phyloP scores from a whole-genome alignment of 768 basidiomycete species.

The Lepiota venenata region DNA sequence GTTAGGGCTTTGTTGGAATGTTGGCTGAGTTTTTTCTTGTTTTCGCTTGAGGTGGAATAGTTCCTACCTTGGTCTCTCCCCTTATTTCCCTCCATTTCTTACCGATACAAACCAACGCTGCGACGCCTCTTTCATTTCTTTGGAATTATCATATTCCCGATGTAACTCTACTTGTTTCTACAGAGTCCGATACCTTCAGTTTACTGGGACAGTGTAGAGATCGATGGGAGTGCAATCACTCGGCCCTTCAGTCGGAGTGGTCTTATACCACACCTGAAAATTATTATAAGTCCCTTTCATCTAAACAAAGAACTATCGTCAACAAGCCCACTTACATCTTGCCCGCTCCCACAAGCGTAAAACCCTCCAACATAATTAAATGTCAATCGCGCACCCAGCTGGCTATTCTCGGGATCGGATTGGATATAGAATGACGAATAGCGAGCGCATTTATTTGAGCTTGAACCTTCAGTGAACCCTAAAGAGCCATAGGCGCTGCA shows the following conservation, averaged over 20 bases:
- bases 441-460: conserved; percentile 29
- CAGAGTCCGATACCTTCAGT: background rate
- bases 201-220: conserved; percentile 21
- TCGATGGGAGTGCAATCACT: conserved; percentile 16
- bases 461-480: conserved; percentile 22
- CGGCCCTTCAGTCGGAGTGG: conserved; percentile 15
- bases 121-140: background rate
- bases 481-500: conserved; percentile 26
- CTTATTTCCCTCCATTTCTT: background rate
- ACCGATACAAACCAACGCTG: too few relatives aligned
- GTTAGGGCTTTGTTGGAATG: background rate
- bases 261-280: conserved; percentile 23
- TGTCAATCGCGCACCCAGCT: conserved; percentile 25
- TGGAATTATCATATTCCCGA: background rate
- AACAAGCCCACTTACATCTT: conserved; percentile 25
- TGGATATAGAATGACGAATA: conserved; percentile 25
- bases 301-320: too few relatives aligned
- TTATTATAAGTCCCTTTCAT: too few relatives aligned
- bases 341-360: conserved; percentile 22
- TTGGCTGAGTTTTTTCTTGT: background rate
- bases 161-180: background rate
- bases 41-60: too few relatives aligned
- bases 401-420: conserved; percentile 25
- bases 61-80: background rate
- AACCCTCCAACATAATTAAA: conserved; percentile 27